Percentiles rank a stretch among this genome's conserved stretches.
phyloP scores from a whole-genome alignment of 1,284 basidiomycete species.

The Cystobasidiaceae sp. region DNA sequence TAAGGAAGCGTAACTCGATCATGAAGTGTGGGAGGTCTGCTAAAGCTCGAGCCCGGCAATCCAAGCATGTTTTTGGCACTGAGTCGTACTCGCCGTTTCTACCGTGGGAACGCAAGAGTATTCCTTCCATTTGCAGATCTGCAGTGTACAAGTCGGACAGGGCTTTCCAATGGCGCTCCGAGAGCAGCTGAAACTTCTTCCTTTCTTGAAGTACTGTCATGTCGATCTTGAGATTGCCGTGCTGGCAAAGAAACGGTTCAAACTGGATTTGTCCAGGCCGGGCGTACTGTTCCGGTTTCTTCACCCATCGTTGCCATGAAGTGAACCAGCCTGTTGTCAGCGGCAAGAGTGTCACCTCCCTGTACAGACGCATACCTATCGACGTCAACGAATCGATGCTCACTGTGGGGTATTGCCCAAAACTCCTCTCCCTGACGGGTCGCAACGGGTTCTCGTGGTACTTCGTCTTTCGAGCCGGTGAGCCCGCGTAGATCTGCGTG shows the following conservation, averaged over 20 bases:
- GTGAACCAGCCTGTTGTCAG: constrained; percentile 34
- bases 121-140: background rate
- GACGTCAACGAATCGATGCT: no score
- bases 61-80: background rate
- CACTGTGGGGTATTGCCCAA: no score
- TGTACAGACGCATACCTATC: no score
- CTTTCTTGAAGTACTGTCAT: constrained; percentile 58
- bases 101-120: background rate
- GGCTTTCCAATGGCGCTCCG: constrained; percentile 59
- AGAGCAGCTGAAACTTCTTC: constrained; percentile 55
- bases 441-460: no score
- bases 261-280: constrained; percentile 61
- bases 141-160: constrained; percentile 58
- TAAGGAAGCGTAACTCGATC: constrained; percentile 5
- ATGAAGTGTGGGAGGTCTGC: background rate
- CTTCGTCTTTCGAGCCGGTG: no score
- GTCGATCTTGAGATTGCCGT: constrained; percentile 61
- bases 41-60: background rate
- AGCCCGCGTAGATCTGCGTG: no score
- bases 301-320: constrained; percentile 28
- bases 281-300: constrained; percentile 37
- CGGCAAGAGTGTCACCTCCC: no score
- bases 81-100: background rate
- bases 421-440: no score
- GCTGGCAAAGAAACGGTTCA: constrained; percentile 60